These are phyloP conservation scores for Alternaria alternata DNA, from an alignment of 2,329 filamentous ascomycete genomes.

Conservation along the genomic window DNA sequence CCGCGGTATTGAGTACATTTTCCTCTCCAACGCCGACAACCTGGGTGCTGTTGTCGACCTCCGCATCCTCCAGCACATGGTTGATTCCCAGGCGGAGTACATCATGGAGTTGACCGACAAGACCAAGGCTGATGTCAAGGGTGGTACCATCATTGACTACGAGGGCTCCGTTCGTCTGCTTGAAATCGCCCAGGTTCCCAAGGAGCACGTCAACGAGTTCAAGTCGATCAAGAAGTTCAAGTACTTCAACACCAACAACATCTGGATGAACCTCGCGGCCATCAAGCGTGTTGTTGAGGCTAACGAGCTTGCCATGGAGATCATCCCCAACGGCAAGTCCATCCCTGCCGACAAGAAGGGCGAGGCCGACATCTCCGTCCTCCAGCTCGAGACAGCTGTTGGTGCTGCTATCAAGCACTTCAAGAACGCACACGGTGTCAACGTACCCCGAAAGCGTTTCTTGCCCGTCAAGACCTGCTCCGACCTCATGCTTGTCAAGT, in stretches of 20 bases:
- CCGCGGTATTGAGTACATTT: conserved; percentile 95
- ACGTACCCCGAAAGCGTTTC: conserved; percentile 96
- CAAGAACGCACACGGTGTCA: conserved; percentile 97
- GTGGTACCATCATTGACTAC: conserved; percentile 99
- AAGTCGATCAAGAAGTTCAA: conserved; percentile 99
- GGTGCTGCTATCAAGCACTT: conserved; percentile 99
- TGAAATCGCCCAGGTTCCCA: conserved; percentile 98
- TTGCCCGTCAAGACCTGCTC: conserved; percentile 99
- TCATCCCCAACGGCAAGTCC: conserved; percentile 98
- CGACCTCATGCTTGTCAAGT: conserved; percentile 99
- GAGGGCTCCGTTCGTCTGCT: conserved; percentile 95
- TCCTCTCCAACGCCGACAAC: conserved; percentile 99
- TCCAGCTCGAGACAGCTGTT: conserved; percentile 98
- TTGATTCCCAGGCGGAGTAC: conserved; percentile 95
- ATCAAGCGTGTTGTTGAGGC: conserved; percentile 99
- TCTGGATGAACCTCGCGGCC: conserved; percentile 97
- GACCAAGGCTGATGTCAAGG: conserved; percentile 99
- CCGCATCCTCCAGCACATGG: conserved; percentile 99
- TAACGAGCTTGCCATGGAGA: conserved; percentile 98
- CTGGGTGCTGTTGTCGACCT: conserved; percentile 96
- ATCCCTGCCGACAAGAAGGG: conserved; percentile 99
- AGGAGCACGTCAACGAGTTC: conserved; percentile 99
- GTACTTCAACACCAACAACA: conserved; percentile 99
- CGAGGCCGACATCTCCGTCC: conserved; percentile 95
- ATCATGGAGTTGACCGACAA: conserved; percentile 99